Evolutionary conservation across 352 stramenopile species (phyloP), one percentile per base, ranked within the genome.

Genomic region (Hyphochytrium catenoides): DNA sequence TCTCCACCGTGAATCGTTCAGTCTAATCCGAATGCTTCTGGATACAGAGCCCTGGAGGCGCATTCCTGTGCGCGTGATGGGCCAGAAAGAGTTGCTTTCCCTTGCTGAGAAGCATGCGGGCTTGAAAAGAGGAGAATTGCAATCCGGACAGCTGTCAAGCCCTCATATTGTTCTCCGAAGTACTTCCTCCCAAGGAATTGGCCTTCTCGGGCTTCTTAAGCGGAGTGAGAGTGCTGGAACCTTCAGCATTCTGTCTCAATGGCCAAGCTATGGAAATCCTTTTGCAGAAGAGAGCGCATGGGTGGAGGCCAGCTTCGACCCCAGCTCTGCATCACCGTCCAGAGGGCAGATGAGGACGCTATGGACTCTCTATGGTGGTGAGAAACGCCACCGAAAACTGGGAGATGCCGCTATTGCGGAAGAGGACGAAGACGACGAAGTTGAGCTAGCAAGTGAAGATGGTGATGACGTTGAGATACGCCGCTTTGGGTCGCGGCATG

Each of bases 41-140:
- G 70, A 84, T 22, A 77, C 67, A 4, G 70, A 84, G 39, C 79
- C 66, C 22, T 84, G 70, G 70, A 52, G 74, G 19, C 67, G 70
- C 1, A 52, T 84, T 5, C 56, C 59, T 28, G 56, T 51, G 16
- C 44, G 57, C 7, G 59, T 56, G n/a, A n/a, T n/a, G n/a, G n/a
- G n/a, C n/a, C n/a, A n/a, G n/a, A n/a, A n/a, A n/a, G n/a, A n/a
- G n/a, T n/a, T n/a, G n/a, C n/a, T n/a, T n/a, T n/a, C n/a, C n/a
- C n/a, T n/a, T n/a, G n/a, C n/a, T n/a, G n/a, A n/a, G n/a, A n/a
- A n/a, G n/a, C n/a, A n/a, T n/a, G n/a, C n/a, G n/a, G n/a, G n/a
- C n/a, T n/a, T n/a, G n/a, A n/a, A n/a, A n/a, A n/a, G n/a, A n/a
- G n/a, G n/a, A n/a, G n/a, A n/a, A n/a, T n/a, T n/a, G n/a, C n/a